Percentiles rank a stretch among this genome's conserved stretches.
Conservation (phyloP, 2,329 filamentous ascomycete species). For the Pseudomassariella vexata region DNA sequence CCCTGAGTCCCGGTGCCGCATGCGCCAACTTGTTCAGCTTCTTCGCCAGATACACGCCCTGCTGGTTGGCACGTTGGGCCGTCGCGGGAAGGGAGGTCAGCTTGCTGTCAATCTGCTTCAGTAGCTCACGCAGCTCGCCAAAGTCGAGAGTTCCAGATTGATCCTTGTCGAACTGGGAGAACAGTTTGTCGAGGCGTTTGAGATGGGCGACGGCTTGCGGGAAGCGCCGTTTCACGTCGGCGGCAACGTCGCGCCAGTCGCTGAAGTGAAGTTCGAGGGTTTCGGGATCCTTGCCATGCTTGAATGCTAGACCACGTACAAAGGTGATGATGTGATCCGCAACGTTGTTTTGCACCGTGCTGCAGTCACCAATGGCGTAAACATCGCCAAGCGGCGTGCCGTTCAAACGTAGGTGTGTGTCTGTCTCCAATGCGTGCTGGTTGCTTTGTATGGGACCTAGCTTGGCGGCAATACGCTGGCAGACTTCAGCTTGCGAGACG, state of each 20-base stretch:
- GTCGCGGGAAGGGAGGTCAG: conserved; percentile 92
- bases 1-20: conserved; percentile 64
- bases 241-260: conserved; percentile 83
- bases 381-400: conserved; percentile 90
- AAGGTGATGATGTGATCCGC: conserved; percentile 88
- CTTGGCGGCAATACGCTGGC: conserved; percentile 69
- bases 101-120: conserved; percentile 90
- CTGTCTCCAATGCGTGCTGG: conserved; percentile 86
- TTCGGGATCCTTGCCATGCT: conserved; percentile 84
- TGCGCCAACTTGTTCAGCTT: conserved; percentile 92
- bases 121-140: conserved; percentile 79
- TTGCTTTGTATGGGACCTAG: conserved; percentile 77
- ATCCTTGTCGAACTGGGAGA: conserved; percentile 88
- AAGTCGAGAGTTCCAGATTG: conserved; percentile 91
- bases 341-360: conserved; percentile 95
- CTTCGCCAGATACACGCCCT: conserved; percentile 84
- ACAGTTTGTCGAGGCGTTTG: conserved; percentile 83
- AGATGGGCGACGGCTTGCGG: conserved; percentile 86
- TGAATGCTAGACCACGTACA: conserved; percentile 83
- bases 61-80: conserved; percentile 92
- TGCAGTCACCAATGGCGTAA: conserved; percentile 93
- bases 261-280: conserved; percentile 79
- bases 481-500: conserved; percentile 79
- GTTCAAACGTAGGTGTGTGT: conserved; percentile 83
- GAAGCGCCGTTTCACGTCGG: conserved; percentile 80